Percentiles rank a stretch among this genome's conserved stretches.
These are phyloP conservation scores for Cladosporium sp. DNA, from an alignment of 2,329 filamentous ascomycete species.

Conservation along the genomic window DNA sequence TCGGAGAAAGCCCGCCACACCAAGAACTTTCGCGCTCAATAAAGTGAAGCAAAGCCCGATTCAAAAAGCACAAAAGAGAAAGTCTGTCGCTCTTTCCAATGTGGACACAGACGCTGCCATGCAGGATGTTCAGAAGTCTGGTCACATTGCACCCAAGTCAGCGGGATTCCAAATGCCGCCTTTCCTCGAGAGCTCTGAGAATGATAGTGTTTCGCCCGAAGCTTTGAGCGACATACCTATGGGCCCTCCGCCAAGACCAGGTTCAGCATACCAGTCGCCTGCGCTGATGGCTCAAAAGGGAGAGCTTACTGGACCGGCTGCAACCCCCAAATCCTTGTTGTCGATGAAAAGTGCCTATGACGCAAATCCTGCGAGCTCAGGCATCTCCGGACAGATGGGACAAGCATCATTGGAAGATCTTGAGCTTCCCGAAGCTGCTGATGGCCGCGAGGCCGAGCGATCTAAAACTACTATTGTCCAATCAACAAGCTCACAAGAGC, in stretches of 20 bases:
- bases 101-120: constrained; percentile 42
- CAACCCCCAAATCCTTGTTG: constrained; percentile 31
- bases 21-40: constrained; percentile 32
- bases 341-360: constrained; percentile 20
- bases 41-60: constrained; percentile 68
- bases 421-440: constrained; percentile 68
- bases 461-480: constrained; percentile 31
- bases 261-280: constrained; percentile 60
- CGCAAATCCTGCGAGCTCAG: constrained; percentile 3
- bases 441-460: constrained; percentile 54
- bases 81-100: constrained; percentile 42
- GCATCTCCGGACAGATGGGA: constrained; percentile 16
- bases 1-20: constrained; percentile 49
- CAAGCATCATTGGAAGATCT: constrained; percentile 54
- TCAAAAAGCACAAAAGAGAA: constrained; percentile 58
- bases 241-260: constrained; percentile 60
- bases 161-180: constrained; percentile 20
- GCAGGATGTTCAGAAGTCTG: constrained; percentile 33
- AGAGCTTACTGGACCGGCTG: constrained; percentile 19
- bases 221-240: constrained; percentile 44
- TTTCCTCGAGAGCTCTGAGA: constrained; percentile 36
- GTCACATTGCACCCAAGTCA: constrained; percentile 23
- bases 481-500: constrained; percentile 33
- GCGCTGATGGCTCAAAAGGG: constrained; percentile 56
- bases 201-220: constrained; percentile 49